Evolutionary conservation across 2,329 filamentous ascomycete species (phyloP), one percentile per base, ranked within the genome.

Genomic region (Alternaria consortialis): DNA sequence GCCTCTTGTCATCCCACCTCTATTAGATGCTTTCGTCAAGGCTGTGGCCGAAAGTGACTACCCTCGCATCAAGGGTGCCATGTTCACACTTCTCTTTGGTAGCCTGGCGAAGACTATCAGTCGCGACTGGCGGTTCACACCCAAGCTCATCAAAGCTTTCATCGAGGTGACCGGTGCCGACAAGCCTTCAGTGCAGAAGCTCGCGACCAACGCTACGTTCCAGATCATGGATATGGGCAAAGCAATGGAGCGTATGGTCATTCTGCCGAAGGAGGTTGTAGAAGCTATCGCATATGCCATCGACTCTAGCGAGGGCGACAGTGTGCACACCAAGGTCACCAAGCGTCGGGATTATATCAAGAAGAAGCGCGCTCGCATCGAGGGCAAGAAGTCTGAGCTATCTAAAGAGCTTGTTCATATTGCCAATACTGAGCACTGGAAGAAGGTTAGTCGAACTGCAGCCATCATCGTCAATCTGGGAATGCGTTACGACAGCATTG

Each of bases 61-160:
- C 74, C 91, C 95, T 64, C 88, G 93, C 13, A 97, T 99, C 78
- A 99, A 99, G 80, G 95, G 96, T 34, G 91, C 91, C 36, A 88
- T 99, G 83, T 98, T 95, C 77, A 94, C 94, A 0, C 81, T 99
- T 29, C 83, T 98, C 17, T 96, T 94, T 71, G 94, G 94, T 11
- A 96, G 92, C 62, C 82, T 99, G 36, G 86, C 93, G 6, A 96
- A 94, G 80, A 96, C 94, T 0, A 87, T 97, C 46, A 88, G 93
- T 47, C 90, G 91, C 56, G 94, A 99, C 77, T 99, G 96, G 96
- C 90, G 94, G 39, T 97, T 94, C 78, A 93, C 95, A 0, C 95
- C 96, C 1, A 87, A 90, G n/a, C 83, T 97, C 50, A 92, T 99
- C 82, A 89, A 90, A 54, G 84, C 95, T 8, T 99, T 97, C 80